Evolutionary conservation across 192 early-diverging fungal genomes (phyloP), one percentile per base, ranked within the genome.

Genomic region (Backusella morwellensis): DNA sequence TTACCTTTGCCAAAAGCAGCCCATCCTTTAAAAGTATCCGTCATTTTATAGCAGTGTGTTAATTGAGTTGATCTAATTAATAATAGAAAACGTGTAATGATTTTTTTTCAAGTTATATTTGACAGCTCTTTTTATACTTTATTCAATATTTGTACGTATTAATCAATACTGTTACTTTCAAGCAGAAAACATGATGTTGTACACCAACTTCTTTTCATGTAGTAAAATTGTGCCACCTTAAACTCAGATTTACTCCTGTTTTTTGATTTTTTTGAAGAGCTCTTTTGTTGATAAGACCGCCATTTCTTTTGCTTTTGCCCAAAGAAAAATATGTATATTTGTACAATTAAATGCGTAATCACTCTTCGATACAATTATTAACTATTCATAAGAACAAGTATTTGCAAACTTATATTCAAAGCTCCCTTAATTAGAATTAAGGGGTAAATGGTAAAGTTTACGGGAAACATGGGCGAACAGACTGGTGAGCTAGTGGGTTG

Each of bases 1-100:
- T 73, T 81, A 81, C 75, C 76, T 73, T 78, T 81, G 50, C 41
- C 75, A 35, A 26, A 2, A 35, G 35, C 42, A 34, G 76, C 72
- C 73, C 77, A 81, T 23, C 76, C 80, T 19, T 77, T 34, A 15
- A 77, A 76, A 59, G 77, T 73, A 50, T 78, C 77, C 36, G 38
- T 4, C 71, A 78, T 78, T 38, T 70, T 77, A 50, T 50, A 19
- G 17, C 1, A 50, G 6, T 6, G 5, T 50, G 17, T n/a, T 50
- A 17, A 50, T 50, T 50, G 47, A 26, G 19, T 59, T 59, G 8
- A 59, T 11, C 26, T 7, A 40, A 40, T 40, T 40, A 11, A 40
- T 40, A 40, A 40, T 40, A 40, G 38, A 40, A 40, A 40, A 40
- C 11, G 11, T 40, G 11, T 40, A 40, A 40, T 32, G 32, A 2